Evolutionary conservation across 75 land plant species (phyloP).

Genomic region (Cunninghamia lanceolata): DNA sequence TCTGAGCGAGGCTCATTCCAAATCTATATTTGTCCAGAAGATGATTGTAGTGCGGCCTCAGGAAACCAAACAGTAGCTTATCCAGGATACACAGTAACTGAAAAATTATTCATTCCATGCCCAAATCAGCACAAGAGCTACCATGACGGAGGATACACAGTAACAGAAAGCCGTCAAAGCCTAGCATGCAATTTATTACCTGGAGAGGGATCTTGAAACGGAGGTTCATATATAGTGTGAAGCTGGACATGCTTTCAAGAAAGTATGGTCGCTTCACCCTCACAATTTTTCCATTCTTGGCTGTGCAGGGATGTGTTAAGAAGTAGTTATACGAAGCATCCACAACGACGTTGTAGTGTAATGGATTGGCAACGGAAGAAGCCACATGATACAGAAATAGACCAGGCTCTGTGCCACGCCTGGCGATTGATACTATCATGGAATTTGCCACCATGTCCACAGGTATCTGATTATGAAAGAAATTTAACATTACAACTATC

Average conservation of each 20-base stretch:
- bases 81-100: neutral
- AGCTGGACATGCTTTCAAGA: slow-evolving; percentile 22
- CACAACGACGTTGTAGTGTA: slow-evolving; percentile 20
- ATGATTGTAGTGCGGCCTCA: neutral
- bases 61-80: neutral
- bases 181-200: neutral
- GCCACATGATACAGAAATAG: slow-evolving; percentile 39
- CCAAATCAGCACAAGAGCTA: neutral
- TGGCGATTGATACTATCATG: slow-evolving; percentile 45
- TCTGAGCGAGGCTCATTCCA: neutral
- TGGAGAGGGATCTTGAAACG: slow-evolving; percentile 20
- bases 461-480: slow-evolving; percentile 42
- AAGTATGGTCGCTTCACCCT: slow-evolving; percentile 10
- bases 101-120: neutral
- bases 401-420: slow-evolving; percentile 23
- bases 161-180: neutral
- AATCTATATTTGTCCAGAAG: neutral
- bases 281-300: slow-evolving; percentile 32
- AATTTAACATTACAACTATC: neutral
- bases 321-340: slow-evolving; percentile 32
- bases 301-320: slow-evolving; percentile 33
- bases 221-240: slow-evolving; percentile 15
- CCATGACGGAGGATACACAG: no score
- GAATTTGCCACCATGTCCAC: slow-evolving; percentile 74
- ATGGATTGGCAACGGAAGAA: slow-evolving; percentile 52